Percentiles rank a stretch among this genome's conserved stretches.
Evolutionary conservation across 129 eudicot species (phyloP).

Genomic region (Lactuca saligna): DNA sequence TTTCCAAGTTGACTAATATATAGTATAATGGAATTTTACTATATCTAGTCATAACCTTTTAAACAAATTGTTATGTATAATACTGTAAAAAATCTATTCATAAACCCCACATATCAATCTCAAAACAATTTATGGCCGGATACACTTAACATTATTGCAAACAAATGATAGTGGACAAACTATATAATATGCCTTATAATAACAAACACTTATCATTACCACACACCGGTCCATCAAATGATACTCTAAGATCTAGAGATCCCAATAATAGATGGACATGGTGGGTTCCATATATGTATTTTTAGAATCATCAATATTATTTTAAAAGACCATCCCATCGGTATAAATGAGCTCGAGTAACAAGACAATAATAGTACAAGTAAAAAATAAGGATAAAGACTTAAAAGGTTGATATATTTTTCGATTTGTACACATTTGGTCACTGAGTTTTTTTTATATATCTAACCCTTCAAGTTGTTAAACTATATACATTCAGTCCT

Average conservation of each 20-base stretch:
- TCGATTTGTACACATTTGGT: too few relatives aligned
- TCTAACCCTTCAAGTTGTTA: too few relatives aligned
- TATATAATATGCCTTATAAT: background rate
- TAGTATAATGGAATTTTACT: too few relatives aligned
- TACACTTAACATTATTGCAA: background rate
- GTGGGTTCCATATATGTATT: constrained; percentile 16
- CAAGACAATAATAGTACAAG: background rate
- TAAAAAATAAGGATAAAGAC: too few relatives aligned
- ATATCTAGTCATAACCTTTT: background rate
- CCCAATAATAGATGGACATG: background rate
- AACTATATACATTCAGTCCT: too few relatives aligned
- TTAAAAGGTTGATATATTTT: too few relatives aligned
- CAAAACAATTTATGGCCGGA: too few relatives aligned
- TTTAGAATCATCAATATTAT: background rate
- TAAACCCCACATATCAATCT: background rate
- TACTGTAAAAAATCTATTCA: background rate
- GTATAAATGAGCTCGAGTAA: background rate
- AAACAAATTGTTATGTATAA: background rate
- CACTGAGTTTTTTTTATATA: too few relatives aligned
- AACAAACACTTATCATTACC: constrained; percentile 1
- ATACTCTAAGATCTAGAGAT: background rate
- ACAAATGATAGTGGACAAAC: constrained; percentile 9
- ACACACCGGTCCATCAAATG: background rate
- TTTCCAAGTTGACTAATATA: background rate
- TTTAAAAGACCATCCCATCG: background rate